phyloP scores from a whole-genome alignment of 139 green algal genomes.

The Picochlorum sp. region DNA sequence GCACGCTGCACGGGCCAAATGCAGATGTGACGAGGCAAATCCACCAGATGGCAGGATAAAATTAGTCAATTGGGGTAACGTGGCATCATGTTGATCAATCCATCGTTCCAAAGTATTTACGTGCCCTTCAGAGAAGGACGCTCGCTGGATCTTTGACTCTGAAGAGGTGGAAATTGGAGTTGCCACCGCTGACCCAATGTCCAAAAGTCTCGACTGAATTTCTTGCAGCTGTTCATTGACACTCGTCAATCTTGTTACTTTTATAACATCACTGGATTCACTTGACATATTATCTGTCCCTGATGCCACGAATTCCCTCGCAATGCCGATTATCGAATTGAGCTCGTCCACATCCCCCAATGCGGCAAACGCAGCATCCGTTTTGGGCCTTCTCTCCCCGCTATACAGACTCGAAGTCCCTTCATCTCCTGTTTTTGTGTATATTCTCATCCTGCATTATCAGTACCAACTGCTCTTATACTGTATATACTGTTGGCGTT shows the following conservation, averaged over 20 bases:
- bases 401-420: constrained; percentile 81
- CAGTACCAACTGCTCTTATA: too few species aligned
- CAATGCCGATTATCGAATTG: constrained; percentile 69
- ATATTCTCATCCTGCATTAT: constrained; percentile 67
- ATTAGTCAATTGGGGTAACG: constrained; percentile 67
- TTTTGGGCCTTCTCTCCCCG: constrained; percentile 70
- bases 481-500: too few species aligned
- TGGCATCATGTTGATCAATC: constrained; percentile 74
- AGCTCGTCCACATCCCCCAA: constrained; percentile 93
- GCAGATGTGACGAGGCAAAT: constrained; percentile 43
- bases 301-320: constrained; percentile 42
- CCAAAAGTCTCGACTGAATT: constrained; percentile 84
- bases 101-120: constrained; percentile 61
- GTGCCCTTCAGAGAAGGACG: constrained; percentile 38
- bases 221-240: constrained; percentile 41
- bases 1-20: constrained; percentile 72
- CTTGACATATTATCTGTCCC: not conserved
- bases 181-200: constrained; percentile 82
- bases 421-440: constrained; percentile 80
- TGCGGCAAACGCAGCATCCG: constrained; percentile 66
- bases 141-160: constrained; percentile 50
- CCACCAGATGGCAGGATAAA: constrained; percentile 93
- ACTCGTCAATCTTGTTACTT: not conserved
- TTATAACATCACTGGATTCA: too few species aligned
- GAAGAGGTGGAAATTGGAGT: constrained; percentile 54